These are phyloP conservation scores for Ganoderma lucidum DNA, from an alignment of 1,284 basidiomycete genomes.

Conservation along the genomic window DNA sequence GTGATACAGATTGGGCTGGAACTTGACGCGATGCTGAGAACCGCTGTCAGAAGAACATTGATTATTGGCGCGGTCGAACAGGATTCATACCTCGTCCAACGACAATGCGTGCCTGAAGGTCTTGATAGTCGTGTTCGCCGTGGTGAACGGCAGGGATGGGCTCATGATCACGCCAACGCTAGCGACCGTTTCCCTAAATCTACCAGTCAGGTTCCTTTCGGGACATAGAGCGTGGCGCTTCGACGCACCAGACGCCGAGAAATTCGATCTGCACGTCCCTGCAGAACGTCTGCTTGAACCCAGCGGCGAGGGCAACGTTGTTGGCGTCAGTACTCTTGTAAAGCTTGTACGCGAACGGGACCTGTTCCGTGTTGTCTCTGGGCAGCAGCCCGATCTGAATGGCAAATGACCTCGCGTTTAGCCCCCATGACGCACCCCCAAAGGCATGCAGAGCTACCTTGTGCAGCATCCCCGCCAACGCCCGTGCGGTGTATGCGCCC, in stretches of 20 bases:
- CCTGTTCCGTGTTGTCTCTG: conserved; percentile 58
- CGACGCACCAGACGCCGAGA: conserved; percentile 47
- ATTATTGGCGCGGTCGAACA: not conserved
- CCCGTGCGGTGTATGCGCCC: conserved; percentile 58
- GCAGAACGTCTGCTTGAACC: conserved; percentile 63
- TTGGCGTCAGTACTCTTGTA: conserved; percentile 53
- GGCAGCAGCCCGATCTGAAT: conserved; percentile 60
- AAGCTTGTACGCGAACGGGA: conserved; percentile 66
- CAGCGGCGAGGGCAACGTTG: conserved; percentile 50
- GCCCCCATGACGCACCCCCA: not conserved
- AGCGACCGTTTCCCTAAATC: conserved; percentile 47
- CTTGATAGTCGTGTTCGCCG: conserved; percentile 47
- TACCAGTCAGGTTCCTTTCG: not conserved
- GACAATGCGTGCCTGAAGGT: conserved; percentile 54
- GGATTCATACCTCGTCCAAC: conserved; percentile 48
- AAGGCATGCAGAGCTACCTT: conserved; percentile 34
- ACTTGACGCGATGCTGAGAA: conserved; percentile 46
- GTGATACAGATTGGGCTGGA: conserved; percentile 46
- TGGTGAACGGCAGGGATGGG: conserved; percentile 51
- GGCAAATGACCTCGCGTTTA: not conserved
- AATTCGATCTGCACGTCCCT: conserved; percentile 59
- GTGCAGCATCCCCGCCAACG: conserved; percentile 54
- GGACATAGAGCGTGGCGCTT: not conserved
- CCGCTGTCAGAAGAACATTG: not conserved
- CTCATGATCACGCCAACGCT: conserved; percentile 48